Evolutionary conservation across 768 basidiomycete species (phyloP).

Genomic region (Russula griseocarnosa): DNA sequence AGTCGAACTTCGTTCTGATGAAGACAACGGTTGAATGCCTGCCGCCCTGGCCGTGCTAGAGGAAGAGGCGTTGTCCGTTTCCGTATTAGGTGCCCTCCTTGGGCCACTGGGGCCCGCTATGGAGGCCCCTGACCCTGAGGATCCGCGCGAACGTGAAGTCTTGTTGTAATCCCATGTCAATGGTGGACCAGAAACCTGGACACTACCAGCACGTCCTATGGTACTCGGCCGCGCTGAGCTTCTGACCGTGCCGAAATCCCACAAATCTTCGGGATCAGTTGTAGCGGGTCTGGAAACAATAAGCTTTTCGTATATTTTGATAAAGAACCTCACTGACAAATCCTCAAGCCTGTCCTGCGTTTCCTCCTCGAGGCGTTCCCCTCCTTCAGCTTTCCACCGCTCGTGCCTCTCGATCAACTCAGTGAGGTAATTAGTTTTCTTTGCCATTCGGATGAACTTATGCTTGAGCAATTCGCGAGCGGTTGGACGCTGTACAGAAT

Average conservation of each 20-base stretch:
- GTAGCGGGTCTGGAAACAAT: slow-evolving; percentile 43
- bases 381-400: slow-evolving; percentile 88
- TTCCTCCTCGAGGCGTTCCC: slow-evolving; percentile 68
- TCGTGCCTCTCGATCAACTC: slow-evolving; percentile 95
- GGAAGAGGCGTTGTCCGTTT: slow-evolving; percentile 35
- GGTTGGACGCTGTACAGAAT: slow-evolving; percentile 66
- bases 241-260: slow-evolving; percentile 97
- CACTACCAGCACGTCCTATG: slow-evolving; percentile 61
- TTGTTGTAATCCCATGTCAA: slow-evolving; percentile 80
- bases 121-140: slow-evolving; percentile 40
- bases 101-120: slow-evolving; percentile 36
- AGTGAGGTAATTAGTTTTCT: slow-evolving; percentile 90
- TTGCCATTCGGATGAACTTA: slow-evolving; percentile 92
- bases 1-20: slow-evolving; percentile 35
- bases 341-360: slow-evolving; percentile 60
- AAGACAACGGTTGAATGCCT: slow-evolving; percentile 49
- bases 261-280: slow-evolving; percentile 75
- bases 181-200: slow-evolving; percentile 60
- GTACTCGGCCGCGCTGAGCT: slow-evolving; percentile 53
- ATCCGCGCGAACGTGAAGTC: slow-evolving; percentile 35
- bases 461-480: slow-evolving; percentile 96
- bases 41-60: slow-evolving; percentile 54
- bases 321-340: slow-evolving; percentile 44
- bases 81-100: slow-evolving; percentile 31
- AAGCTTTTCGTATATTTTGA: slow-evolving; percentile 2